Evolutionary conservation across 2,329 filamentous ascomycete species (phyloP).

Genomic region (Chaetomium sp.): DNA sequence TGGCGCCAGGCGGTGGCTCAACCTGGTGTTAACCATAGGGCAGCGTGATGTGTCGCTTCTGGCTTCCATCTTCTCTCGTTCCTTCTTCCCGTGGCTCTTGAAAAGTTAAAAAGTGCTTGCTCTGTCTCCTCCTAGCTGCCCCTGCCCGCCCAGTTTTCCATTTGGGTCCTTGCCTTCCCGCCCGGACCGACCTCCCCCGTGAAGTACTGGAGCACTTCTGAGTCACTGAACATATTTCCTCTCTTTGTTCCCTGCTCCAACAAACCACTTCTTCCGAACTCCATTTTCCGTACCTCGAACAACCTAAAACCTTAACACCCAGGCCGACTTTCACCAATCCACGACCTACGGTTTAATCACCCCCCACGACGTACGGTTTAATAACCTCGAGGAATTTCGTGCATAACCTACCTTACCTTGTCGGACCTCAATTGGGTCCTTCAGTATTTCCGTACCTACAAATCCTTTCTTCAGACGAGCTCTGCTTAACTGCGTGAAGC

Average conservation of each 20-base stretch:
- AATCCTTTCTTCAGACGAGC: neutral
- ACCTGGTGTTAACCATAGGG: neutral
- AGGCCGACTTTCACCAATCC: too few relatives aligned
- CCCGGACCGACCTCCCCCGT: constrained; percentile 14
- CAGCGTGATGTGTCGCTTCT: neutral
- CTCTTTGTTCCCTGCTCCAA: neutral
- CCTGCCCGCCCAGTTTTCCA: neutral
- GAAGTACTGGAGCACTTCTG: constrained; percentile 10
- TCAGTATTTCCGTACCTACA: neutral
- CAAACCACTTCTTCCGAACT: neutral
- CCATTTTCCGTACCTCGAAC: too few relatives aligned
- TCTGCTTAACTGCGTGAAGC: neutral
- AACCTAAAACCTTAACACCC: too few relatives aligned
- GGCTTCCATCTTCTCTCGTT: constrained; percentile 2
- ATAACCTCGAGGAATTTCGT: too few relatives aligned
- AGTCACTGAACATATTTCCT: constrained; percentile 8
- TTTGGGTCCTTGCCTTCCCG: neutral
- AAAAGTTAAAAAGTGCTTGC: neutral
- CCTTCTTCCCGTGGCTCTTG: neutral
- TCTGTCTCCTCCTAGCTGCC: neutral
- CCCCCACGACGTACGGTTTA: too few relatives aligned
- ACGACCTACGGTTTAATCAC: too few relatives aligned
- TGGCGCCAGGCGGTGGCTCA: neutral
- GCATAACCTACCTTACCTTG: too few relatives aligned
- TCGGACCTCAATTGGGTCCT: too few relatives aligned